These are phyloP conservation scores for Coprinopsis cinerea DNA, from an alignment of 768 basidiomycete genomes.

Conservation along the genomic window DNA sequence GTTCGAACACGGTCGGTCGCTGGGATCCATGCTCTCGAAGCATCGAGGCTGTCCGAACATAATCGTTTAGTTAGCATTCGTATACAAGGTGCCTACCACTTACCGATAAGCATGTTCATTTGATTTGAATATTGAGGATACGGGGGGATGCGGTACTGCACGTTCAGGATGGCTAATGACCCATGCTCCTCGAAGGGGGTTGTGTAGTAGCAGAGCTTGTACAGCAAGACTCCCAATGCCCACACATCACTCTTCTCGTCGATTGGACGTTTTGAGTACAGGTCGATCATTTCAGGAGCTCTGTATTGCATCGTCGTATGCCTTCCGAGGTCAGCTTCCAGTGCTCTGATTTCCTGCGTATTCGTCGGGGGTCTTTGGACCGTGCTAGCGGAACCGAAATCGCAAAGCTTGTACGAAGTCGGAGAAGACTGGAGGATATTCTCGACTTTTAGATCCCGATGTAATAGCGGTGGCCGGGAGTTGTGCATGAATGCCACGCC, in stretches of 20 bases:
- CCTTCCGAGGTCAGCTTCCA: slow-evolving; percentile 88
- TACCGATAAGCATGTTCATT: slow-evolving; percentile 81
- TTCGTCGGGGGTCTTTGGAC: slow-evolving; percentile 71
- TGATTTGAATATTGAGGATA: slow-evolving; percentile 83
- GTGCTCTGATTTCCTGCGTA: slow-evolving; percentile 75
- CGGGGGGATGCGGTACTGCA: slow-evolving; percentile 87
- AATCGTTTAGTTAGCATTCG: background rate
- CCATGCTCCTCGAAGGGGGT: slow-evolving; percentile 99
- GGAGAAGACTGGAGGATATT: slow-evolving; percentile 89
- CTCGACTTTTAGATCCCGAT: slow-evolving; percentile 98
- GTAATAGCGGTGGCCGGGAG: slow-evolving; percentile 81
- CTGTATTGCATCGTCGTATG: slow-evolving; percentile 97
- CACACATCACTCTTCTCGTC: slow-evolving; percentile 97
- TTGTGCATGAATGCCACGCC: slow-evolving; percentile 97
- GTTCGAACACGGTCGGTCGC: slow-evolving; percentile 83
- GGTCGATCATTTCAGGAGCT: slow-evolving; percentile 98
- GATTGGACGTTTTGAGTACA: slow-evolving; percentile 72
- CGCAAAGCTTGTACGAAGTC: slow-evolving; percentile 90
- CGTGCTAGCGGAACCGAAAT: slow-evolving; percentile 90
- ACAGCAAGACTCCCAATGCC: slow-evolving; percentile 94
- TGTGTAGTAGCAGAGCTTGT: slow-evolving; percentile 99
- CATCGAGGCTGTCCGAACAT: slow-evolving; percentile 66
- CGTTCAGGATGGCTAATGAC: slow-evolving; percentile 91
- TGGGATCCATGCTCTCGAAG: slow-evolving; percentile 84
- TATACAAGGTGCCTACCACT: too few relatives aligned